Conservation (phyloP, 495 filamentous ascomycete species). For the Parachaetomium inaequale region DNA sequence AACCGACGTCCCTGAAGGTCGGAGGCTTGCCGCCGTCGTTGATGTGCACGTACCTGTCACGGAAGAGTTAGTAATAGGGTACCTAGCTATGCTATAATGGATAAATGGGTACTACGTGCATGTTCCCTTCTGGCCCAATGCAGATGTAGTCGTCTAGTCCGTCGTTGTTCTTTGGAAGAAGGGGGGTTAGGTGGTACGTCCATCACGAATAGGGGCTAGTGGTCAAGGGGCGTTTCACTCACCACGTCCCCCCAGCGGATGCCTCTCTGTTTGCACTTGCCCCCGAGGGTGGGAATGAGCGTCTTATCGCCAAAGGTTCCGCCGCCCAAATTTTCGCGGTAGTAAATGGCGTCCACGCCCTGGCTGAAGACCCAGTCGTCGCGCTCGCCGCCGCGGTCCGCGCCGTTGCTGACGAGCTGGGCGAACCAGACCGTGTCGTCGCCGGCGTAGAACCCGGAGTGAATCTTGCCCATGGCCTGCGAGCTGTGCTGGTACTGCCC, state of each 20-base stretch:
- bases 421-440: conserved; percentile 22
- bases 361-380: conserved; percentile 21
- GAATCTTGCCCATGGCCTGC: conserved; percentile 8
- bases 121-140: conserved; percentile 21
- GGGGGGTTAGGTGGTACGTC: no score
- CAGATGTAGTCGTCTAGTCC: conserved; percentile 43
- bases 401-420: conserved; percentile 12
- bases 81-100: no score
- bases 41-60: conserved; percentile 5
- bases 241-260: conserved; percentile 23
- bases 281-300: conserved; percentile 4
- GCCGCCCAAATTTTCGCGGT: conserved; percentile 9
- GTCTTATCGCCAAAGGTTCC: conserved; percentile 21
- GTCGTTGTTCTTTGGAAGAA: conserved; percentile 11
- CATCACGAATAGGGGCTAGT: no score
- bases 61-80: no score
- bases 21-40: conserved; percentile 18
- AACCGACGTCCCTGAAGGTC: background rate
- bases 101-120: conserved; percentile 13
- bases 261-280: conserved; percentile 8
- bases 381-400: conserved; percentile 14
- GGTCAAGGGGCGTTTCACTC: no score
- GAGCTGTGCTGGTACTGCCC: conserved; percentile 14
- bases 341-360: background rate
- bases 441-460: conserved; percentile 17